Conservation (phyloP, 2,329 filamentous ascomycete species). For the Talaromyces sp. region DNA sequence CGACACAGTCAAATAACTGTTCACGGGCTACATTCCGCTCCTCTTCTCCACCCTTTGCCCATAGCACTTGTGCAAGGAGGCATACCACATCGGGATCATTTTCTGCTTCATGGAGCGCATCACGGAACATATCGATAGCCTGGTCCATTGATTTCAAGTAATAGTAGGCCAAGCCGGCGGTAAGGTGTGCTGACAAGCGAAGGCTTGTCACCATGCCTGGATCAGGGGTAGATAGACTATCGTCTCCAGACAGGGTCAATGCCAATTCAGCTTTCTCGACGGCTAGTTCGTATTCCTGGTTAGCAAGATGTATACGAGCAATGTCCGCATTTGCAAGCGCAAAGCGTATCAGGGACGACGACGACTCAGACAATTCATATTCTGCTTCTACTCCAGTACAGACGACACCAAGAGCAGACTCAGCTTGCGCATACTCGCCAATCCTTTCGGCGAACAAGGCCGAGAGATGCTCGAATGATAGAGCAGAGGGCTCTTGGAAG, state of each 20-base stretch:
- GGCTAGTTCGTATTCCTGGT: constrained; percentile 60
- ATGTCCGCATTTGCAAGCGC: constrained; percentile 82
- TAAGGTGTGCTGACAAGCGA: constrained; percentile 78
- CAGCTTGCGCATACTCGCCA: constrained; percentile 60
- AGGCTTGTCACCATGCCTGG: constrained; percentile 62
- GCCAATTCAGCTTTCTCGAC: constrained; percentile 76
- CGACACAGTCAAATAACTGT: constrained; percentile 74
- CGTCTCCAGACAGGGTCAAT: constrained; percentile 70
- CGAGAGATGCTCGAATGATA: constrained; percentile 70
- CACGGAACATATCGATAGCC: constrained; percentile 73
- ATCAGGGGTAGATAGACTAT: constrained; percentile 59
- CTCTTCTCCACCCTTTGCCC: constrained; percentile 74
- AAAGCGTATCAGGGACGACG: constrained; percentile 66
- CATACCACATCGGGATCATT: constrained; percentile 79
- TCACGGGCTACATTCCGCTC: constrained; percentile 72
- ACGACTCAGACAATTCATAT: constrained; percentile 78
- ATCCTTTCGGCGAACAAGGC: constrained; percentile 79
- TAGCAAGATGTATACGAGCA: constrained; percentile 73
- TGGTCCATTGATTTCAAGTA: constrained; percentile 60
- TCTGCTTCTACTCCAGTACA: constrained; percentile 69
- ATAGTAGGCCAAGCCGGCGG: constrained; percentile 76
- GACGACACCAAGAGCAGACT: constrained; percentile 59
- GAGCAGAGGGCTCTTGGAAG: constrained; percentile 63
- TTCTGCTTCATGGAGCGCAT: constrained; percentile 70
- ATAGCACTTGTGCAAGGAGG: constrained; percentile 82